phyloP scores from a whole-genome alignment of 441 rosid genomes.

The Corymbia calophylla region DNA sequence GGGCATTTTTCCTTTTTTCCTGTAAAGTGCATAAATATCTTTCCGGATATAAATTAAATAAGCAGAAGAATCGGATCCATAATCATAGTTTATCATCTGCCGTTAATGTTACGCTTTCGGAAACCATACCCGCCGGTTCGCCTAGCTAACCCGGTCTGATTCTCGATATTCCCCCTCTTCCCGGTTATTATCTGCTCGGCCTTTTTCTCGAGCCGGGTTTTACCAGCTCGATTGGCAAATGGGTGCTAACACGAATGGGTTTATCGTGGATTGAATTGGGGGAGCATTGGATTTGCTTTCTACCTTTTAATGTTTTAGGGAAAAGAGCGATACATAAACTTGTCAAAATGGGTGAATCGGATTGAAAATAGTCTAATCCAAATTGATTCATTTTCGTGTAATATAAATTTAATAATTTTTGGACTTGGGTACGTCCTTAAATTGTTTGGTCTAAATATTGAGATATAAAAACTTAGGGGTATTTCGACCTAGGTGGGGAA shows the following conservation, averaged over 20 bases:
- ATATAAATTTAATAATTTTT: no score
- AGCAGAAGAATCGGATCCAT: background rate
- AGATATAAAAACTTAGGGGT: no score
- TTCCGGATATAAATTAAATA: background rate
- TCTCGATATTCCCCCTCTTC: background rate
- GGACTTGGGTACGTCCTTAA: no score
- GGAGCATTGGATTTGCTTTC: background rate
- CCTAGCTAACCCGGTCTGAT: background rate
- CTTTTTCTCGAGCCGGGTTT: background rate
- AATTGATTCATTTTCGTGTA: background rate
- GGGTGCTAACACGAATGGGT: accelerated
- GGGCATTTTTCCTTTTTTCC: background rate
- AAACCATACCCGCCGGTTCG: background rate
- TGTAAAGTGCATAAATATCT: background rate
- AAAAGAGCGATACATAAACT: background rate
- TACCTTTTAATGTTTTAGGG: background rate
- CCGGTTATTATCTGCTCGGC: background rate
- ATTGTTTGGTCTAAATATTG: no score
- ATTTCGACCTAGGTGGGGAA: no score
- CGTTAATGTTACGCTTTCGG: background rate
- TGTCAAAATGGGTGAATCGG: accelerated
- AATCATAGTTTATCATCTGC: background rate
- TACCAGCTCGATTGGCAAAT: background rate
- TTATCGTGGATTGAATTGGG: accelerated
- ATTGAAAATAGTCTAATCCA: no score